Evolutionary conservation across 352 stramenopile species (phyloP), one percentile per base, ranked within the genome.

Genomic region (Pythium insidiosum): DNA sequence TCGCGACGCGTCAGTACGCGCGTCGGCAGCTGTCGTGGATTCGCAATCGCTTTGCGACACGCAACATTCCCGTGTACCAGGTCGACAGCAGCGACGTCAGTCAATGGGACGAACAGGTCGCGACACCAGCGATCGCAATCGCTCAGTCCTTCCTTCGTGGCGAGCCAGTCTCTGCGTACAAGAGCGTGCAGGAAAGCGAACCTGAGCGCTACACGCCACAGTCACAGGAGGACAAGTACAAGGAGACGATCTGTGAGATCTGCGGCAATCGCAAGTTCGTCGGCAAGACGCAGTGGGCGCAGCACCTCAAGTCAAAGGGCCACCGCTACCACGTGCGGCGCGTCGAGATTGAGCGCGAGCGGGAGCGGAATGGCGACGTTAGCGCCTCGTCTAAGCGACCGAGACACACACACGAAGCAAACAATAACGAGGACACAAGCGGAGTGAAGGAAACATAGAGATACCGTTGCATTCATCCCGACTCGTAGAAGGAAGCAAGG

Each of bases 11-110:
- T 1, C 79, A 93, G 60, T 95, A 95, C 54, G 83, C 83, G 21
- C 77, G 80, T 25, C 74, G 81, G 10, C 83, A 95, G 52, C 63
- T 95, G 24, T 82, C 77, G 39, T 95, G 83, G 83, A 93, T 95
- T 47, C 79, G 79, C 28, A 95, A 92, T 43, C 80, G 74, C 25
- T 88, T 95, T 41, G 68, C 88, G 34, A 76, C 76, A 18, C 80
- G 81, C 20, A 88, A 88, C 46, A 84, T 92, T 34, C 83, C 82
- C 9, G 75, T 95, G 19, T 92, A 93, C 47, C 61, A 85, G 47
- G 52, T 95, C 1, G 81, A 95, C 43, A 93, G 79, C 39, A 91
- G 68, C 49, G 66, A 92, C 48, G 55, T 91, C 10, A 23, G 47
- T 6, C 50, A 68, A 16, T 95, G 81, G 83, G 57, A 70, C 6